A percentile compares a stretch with the other conserved stretches of the same genome.
These are phyloP conservation scores for Neoascochyta sp. DNA, from an alignment of 2,329 filamentous ascomycete species.

Conservation along the genomic window DNA sequence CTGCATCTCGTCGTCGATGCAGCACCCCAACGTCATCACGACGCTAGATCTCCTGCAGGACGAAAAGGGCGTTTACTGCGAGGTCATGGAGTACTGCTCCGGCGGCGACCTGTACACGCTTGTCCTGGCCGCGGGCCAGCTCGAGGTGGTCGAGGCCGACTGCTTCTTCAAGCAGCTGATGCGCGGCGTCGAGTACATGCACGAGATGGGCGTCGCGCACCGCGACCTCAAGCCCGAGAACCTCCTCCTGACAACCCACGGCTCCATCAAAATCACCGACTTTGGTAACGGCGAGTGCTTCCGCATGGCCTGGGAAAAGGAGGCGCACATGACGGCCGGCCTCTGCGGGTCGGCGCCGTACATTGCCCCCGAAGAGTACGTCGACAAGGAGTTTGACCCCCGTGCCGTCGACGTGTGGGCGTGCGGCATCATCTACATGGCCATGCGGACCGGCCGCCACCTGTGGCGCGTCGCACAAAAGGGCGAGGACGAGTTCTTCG, in stretches of 20 bases:
- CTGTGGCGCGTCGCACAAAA: constrained; percentile 96
- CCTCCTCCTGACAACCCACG: constrained; percentile 84
- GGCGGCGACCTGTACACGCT: constrained; percentile 94
- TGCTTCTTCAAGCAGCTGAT: constrained; percentile 99
- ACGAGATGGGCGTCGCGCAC: constrained; percentile 98
- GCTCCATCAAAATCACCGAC: constrained; percentile 94
- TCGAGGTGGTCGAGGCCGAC: constrained; percentile 89
- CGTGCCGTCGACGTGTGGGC: constrained; percentile 98
- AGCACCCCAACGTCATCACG: constrained; percentile 97
- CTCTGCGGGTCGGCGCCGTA: constrained; percentile 96
- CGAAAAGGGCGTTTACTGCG: constrained; percentile 94
- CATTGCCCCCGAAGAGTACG: constrained; percentile 95
- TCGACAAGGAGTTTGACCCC: constrained; percentile 92
- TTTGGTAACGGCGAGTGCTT: constrained; percentile 99
- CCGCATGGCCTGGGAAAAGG: constrained; percentile 98
- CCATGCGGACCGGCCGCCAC: constrained; percentile 94
- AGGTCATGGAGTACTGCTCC: constrained; percentile 99
- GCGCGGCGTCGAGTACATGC: constrained; percentile 97
- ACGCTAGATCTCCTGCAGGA: constrained; percentile 94
- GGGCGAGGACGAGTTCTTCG: constrained; percentile 96
- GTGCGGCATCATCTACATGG: constrained; percentile 99
- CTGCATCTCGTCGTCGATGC: constrained; percentile 94
- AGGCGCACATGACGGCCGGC: constrained; percentile 96
- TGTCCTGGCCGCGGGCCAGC: constrained; percentile 83
- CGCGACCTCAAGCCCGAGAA: constrained; percentile 97